Percentiles rank a stretch among this genome's conserved stretches.
Evolutionary conservation across 768 basidiomycete species (phyloP).

Genomic region (Fibroporia radiculosa): DNA sequence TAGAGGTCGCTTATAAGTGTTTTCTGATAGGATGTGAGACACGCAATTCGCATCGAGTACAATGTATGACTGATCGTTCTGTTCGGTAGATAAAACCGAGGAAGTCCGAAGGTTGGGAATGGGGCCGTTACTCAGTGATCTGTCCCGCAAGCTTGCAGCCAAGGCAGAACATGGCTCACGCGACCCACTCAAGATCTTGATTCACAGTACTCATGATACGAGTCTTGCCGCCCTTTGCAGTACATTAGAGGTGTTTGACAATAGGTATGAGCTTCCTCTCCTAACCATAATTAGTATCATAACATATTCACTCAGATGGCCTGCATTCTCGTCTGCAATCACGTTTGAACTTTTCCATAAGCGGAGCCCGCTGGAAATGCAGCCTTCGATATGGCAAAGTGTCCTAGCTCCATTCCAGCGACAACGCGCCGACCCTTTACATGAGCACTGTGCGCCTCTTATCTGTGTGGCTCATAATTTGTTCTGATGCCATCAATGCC

Average conservation of each 20-base stretch:
- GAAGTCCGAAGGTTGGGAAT: conserved; percentile 72
- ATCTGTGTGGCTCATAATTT: neutral
- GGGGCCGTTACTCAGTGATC: conserved; percentile 64
- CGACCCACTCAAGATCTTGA: conserved; percentile 54
- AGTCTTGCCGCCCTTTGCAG: conserved; percentile 54
- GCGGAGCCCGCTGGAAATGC: conserved; percentile 7
- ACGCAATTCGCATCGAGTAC: conserved; percentile 1
- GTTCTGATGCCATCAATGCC: neutral
- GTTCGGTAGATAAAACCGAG: conserved; percentile 51
- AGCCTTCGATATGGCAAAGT: conserved; percentile 25
- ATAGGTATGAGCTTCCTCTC: conserved; percentile 35
- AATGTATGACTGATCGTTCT: conserved; percentile 1
- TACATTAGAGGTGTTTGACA: conserved; percentile 68
- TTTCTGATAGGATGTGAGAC: conserved; percentile 36
- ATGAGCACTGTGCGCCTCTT: conserved; percentile 37
- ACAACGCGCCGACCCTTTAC: conserved; percentile 11
- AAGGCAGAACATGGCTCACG: conserved; percentile 39
- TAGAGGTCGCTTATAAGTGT: conserved; percentile 6
- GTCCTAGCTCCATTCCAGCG: conserved; percentile 33
- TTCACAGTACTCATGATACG: conserved; percentile 70
- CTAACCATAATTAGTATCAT: neutral
- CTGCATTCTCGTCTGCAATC: conserved; percentile 65
- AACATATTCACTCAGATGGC: conserved; percentile 43
- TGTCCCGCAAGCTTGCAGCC: conserved; percentile 53
- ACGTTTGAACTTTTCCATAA: conserved; percentile 63